A percentile compares a stretch with the other conserved stretches of the same genome.
Conservation (phyloP, 768 basidiomycete species). For the Podaxis sp. region DNA sequence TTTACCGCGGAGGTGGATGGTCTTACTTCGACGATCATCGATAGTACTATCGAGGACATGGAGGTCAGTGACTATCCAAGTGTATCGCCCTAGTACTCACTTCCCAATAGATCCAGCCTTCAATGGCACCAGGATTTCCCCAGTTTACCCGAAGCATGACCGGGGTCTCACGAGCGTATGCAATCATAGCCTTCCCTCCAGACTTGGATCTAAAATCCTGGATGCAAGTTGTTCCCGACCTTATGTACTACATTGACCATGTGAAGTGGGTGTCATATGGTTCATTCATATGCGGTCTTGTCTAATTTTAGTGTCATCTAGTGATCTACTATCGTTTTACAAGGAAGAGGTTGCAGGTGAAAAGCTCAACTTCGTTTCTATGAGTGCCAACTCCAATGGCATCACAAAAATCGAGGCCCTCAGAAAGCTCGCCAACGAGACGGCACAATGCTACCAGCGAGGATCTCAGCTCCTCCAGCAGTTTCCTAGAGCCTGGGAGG, state of each 20-base stretch:
- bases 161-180: background rate
- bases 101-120: background rate
- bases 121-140: background rate
- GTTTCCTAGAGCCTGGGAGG: background rate
- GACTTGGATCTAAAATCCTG: background rate
- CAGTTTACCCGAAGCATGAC: background rate
- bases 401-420: background rate
- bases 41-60: background rate
- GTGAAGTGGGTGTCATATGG: background rate
- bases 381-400: background rate
- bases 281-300: too few species aligned
- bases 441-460: background rate
- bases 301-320: conserved; percentile 10
- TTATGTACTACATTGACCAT: conserved; percentile 2
- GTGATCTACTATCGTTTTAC: conserved; percentile 38
- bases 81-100: background rate
- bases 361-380: background rate
- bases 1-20: background rate
- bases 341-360: conserved; percentile 32
- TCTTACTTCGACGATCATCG: background rate
- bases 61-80: background rate
- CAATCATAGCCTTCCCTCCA: background rate
- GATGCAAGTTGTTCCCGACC: conserved; percentile 10
- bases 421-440: background rate
- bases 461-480: background rate